These are phyloP conservation scores for Bisporella sp. DNA, from an alignment of 2,329 filamentous ascomycete species.

Conservation along the genomic window DNA sequence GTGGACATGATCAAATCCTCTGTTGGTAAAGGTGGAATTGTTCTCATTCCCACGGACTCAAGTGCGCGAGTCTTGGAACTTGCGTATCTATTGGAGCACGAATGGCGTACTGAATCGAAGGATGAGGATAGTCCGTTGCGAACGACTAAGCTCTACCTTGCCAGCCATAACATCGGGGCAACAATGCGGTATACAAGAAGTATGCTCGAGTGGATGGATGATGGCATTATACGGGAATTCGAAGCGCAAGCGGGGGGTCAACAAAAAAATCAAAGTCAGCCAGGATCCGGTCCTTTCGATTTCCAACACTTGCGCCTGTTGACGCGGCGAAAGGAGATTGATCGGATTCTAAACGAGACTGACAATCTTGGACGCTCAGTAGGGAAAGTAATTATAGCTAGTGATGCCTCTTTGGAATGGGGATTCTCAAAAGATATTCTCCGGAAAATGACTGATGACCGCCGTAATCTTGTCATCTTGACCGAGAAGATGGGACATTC, in stretches of 20 bases:
- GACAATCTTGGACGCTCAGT: conserved; percentile 35
- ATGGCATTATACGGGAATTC: conserved; percentile 86
- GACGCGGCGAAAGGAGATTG: conserved; percentile 74
- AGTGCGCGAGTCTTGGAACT: conserved; percentile 91
- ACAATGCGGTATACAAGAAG: conserved; percentile 88
- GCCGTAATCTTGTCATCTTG: conserved; percentile 77
- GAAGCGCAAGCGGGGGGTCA: conserved; percentile 52
- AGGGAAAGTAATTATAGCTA: conserved; percentile 79
- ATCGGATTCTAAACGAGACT: conserved; percentile 50
- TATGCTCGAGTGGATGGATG: conserved; percentile 99
- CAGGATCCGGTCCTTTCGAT: conserved; percentile 72
- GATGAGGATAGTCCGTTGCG: conserved; percentile 45
- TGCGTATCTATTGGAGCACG: conserved; percentile 85
- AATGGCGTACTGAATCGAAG: conserved; percentile 66
- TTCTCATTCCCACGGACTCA: conserved; percentile 89
- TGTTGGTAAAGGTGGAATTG: conserved; percentile 76
- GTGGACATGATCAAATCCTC: conserved; percentile 76
- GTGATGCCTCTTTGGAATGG: conserved; percentile 87
- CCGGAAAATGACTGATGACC: conserved; percentile 64
- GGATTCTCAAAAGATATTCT: conserved; percentile 84
- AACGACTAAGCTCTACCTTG: conserved; percentile 65
- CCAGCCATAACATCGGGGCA: conserved; percentile 77
- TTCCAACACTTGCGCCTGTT: conserved; percentile 80
- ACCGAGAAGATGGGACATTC: conserved; percentile 61
- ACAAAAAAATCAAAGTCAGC: conserved; percentile 38